A percentile compares a stretch with the other conserved stretches of the same genome.
Evolutionary conservation across 306 rosid species (phyloP).

Genomic region (Medicago ruthenica): DNA sequence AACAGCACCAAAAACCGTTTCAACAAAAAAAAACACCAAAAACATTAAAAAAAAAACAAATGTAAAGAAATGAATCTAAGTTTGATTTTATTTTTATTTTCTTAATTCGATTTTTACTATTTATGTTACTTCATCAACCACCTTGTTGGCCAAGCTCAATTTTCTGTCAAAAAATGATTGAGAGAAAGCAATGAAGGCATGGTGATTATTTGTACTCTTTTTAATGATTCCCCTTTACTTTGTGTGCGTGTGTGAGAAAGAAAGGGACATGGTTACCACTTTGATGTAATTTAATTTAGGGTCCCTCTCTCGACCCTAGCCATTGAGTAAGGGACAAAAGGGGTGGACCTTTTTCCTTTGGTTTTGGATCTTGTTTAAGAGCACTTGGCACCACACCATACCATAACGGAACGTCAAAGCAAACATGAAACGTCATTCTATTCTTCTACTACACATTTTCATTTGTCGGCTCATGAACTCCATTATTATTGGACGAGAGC

Average conservation of each 20-base stretch:
- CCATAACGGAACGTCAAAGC: slow-evolving; percentile 73
- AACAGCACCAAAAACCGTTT: too few species aligned
- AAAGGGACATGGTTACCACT: slow-evolving; percentile 13
- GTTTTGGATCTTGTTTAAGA: slow-evolving; percentile 22
- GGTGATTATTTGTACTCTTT: slow-evolving; percentile 15
- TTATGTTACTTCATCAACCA: not conserved
- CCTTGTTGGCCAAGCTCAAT: not conserved
- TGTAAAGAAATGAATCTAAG: too few species aligned
- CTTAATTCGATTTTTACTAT: not conserved
- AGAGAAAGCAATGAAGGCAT: slow-evolving; percentile 9
- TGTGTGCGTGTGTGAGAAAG: slow-evolving; percentile 38
- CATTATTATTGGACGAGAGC: slow-evolving; percentile 42
- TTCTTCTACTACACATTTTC: slow-evolving; percentile 42
- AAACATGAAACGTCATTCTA: slow-evolving; percentile 46
- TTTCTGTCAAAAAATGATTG: not conserved
- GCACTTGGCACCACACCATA: slow-evolving; percentile 31
- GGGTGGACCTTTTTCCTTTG: slow-evolving; percentile 15
- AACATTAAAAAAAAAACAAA: too few species aligned
- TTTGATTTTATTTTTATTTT: too few species aligned
- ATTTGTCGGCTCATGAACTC: slow-evolving; percentile 34
- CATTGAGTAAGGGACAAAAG: slow-evolving; percentile 40
- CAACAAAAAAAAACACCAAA: too few species aligned
- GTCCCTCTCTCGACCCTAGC: slow-evolving; percentile 17
- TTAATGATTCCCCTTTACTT: slow-evolving; percentile 15
- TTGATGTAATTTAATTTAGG: slow-evolving; percentile 34